Evolutionary conservation across 768 basidiomycete genomes (phyloP).

Genomic region (Trametes sanguinea): DNA sequence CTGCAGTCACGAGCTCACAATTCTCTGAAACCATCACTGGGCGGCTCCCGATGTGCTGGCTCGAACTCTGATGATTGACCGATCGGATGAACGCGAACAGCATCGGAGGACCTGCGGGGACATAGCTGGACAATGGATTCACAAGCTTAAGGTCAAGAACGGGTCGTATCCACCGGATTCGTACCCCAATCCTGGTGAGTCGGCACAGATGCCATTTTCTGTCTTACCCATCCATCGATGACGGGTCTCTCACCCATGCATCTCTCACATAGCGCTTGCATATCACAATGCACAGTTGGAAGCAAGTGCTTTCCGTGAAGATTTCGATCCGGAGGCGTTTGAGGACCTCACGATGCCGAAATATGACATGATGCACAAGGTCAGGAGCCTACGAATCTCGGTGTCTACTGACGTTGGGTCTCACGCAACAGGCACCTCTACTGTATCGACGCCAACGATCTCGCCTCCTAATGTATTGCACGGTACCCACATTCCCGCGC

Average conservation of each 20-base stretch:
- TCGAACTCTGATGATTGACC: conserved; percentile 1
- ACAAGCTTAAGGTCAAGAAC: conserved; percentile 75
- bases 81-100: conserved; percentile 43
- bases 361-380: conserved; percentile 77
- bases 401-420: background rate
- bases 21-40: conserved; percentile 1
- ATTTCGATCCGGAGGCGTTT: conserved; percentile 75
- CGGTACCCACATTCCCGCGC: conserved; percentile 7
- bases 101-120: conserved; percentile 65
- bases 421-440: conserved; percentile 21
- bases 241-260: background rate
- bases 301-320: conserved; percentile 89
- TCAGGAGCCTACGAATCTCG: conserved; percentile 34
- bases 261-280: conserved; percentile 59
- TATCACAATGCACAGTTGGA: conserved; percentile 90
- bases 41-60: background rate
- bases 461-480: background rate
- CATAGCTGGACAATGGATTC: conserved; percentile 71
- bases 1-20: conserved; percentile 15
- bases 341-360: conserved; percentile 85
- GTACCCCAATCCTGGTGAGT: conserved; percentile 87
- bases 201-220: background rate
- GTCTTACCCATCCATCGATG: background rate
- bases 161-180: conserved; percentile 86
- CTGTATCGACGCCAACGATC: conserved; percentile 11